A percentile compares a stretch with the other conserved stretches of the same genome.
phyloP scores from a whole-genome alignment of 139 green algal species.

The Gonium pectorale region DNA sequence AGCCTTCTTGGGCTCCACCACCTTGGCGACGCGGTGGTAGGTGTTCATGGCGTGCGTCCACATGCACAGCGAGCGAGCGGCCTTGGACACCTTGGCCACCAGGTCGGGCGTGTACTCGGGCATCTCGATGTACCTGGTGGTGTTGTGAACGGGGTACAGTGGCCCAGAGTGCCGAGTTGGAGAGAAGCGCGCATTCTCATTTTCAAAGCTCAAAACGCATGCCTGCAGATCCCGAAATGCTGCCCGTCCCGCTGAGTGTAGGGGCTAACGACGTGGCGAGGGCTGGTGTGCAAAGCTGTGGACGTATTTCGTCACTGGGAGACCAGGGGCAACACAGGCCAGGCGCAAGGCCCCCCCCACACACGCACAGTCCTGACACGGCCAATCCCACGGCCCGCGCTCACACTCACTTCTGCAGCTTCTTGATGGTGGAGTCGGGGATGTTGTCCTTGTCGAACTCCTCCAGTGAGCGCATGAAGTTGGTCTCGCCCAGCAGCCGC shows the following conservation, averaged over 20 bases:
- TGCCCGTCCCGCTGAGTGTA: too few relatives aligned
- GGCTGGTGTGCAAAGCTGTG: too few relatives aligned
- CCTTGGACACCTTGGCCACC: conserved; percentile 81
- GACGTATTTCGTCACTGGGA: too few relatives aligned
- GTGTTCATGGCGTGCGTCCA: conserved; percentile 88
- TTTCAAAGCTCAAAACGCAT: too few relatives aligned
- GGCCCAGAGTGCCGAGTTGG: too few relatives aligned
- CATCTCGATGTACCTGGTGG: conserved; percentile 73
- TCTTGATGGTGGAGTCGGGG: conserved; percentile 67
- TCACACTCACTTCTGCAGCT: conserved; percentile 57
- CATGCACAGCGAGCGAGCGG: conserved; percentile 88
- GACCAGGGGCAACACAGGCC: too few relatives aligned
- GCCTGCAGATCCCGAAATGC: too few relatives aligned
- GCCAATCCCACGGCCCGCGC: neutral
- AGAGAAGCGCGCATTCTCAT: too few relatives aligned
- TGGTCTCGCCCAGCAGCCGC: conserved; percentile 75
- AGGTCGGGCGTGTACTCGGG: conserved; percentile 73
- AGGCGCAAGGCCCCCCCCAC: too few relatives aligned
- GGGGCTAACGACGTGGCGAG: too few relatives aligned
- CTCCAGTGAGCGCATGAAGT: conserved; percentile 84
- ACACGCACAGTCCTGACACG: too few relatives aligned
- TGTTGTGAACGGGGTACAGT: too few relatives aligned
- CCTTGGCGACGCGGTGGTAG: conserved; percentile 77
- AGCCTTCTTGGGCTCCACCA: conserved; percentile 82
- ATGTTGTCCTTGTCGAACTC: conserved; percentile 92